A percentile compares a stretch with the other conserved stretches of the same genome.
These are phyloP conservation scores for Crassisporium funariophilum DNA, from an alignment of 768 basidiomycete species.

Conservation along the genomic window DNA sequence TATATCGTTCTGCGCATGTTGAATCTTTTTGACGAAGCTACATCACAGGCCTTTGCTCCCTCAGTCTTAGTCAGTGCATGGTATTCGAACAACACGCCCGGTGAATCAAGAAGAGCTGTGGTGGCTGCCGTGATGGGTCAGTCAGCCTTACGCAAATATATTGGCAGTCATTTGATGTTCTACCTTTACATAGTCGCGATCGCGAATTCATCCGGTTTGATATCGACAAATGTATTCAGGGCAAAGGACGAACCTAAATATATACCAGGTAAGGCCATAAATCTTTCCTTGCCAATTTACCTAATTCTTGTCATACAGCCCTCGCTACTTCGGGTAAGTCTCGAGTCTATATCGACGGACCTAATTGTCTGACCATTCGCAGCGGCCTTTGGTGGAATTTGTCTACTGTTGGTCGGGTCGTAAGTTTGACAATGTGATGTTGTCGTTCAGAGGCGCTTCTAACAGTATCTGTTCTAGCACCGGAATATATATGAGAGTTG, in stretches of 20 bases:
- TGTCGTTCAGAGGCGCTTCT: constrained; percentile 2
- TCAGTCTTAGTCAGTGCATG: constrained; percentile 47
- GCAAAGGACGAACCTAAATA: constrained; percentile 53
- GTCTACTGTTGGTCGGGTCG: constrained; percentile 43
- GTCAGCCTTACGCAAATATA: constrained; percentile 8
- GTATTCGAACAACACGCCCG: constrained; percentile 51
- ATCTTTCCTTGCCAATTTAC: background rate
- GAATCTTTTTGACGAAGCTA: background rate
- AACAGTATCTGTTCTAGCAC: constrained; percentile 24
- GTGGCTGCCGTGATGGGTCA: constrained; percentile 54
- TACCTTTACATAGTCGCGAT: constrained; percentile 41
- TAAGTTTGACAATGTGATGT: constrained; percentile 21
- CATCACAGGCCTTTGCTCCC: constrained; percentile 45
- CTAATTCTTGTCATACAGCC: constrained; percentile 24
- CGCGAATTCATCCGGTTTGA: constrained; percentile 50
- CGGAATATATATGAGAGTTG: constrained; percentile 51
- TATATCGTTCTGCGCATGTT: background rate
- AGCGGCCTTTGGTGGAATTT: constrained; percentile 51
- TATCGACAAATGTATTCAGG: constrained; percentile 54
- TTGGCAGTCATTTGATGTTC: background rate
- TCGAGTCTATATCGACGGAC: background rate
- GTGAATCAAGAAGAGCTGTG: constrained; percentile 49
- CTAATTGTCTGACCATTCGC: constrained; percentile 1
- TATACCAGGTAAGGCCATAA: constrained; percentile 37
- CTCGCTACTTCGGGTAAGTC: constrained; percentile 45